Percentiles rank a stretch among this genome's conserved stretches.
phyloP scores from a whole-genome alignment of 1,139 yeast genomes.

The Magnusiomyces ingens region DNA sequence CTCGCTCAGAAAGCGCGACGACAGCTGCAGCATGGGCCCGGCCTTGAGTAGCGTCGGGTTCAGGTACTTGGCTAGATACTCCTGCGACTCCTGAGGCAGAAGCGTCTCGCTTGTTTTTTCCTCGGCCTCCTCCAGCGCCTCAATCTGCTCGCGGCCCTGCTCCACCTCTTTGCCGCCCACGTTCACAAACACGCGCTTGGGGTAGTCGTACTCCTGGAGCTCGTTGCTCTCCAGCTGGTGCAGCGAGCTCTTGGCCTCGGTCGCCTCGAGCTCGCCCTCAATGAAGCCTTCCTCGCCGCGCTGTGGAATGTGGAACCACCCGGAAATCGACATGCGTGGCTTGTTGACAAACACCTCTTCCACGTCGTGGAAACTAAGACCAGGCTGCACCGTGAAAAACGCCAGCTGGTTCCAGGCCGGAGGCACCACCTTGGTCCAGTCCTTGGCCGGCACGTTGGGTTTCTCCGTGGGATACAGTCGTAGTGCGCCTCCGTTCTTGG shows the following conservation, averaged over 20 bases:
- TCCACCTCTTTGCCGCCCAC: slow-evolving; percentile 18
- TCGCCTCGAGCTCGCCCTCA: slow-evolving; percentile 70
- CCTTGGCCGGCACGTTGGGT: slow-evolving; percentile 86
- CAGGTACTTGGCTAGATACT: slow-evolving; percentile 47
- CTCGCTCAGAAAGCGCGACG: slow-evolving; percentile 51
- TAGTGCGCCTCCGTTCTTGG: slow-evolving; percentile 83
- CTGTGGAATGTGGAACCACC: slow-evolving; percentile 99
- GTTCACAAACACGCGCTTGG: slow-evolving; percentile 36
- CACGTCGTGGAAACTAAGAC: slow-evolving; percentile 93
- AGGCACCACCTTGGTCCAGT: slow-evolving; percentile 58
- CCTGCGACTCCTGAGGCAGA: slow-evolving; percentile 6
- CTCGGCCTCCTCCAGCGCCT: slow-evolving; percentile 24
- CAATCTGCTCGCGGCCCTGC: slow-evolving; percentile 19
- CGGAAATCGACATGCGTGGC: slow-evolving; percentile 87
- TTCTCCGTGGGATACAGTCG: slow-evolving; percentile 79
- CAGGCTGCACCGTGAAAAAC: slow-evolving; percentile 93
- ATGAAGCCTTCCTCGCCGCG: slow-evolving; percentile 74
- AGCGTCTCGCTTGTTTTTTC: slow-evolving; percentile 11
- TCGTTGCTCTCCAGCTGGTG: slow-evolving; percentile 75
- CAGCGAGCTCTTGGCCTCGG: slow-evolving; percentile 70
- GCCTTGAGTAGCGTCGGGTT: slow-evolving; percentile 48
- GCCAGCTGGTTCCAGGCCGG: slow-evolving; percentile 97
- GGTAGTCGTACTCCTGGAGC: slow-evolving; percentile 75
- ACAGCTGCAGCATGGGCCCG: slow-evolving; percentile 41
- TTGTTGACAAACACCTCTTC: slow-evolving; percentile 91